These are phyloP conservation scores for Globisporangium splendens DNA, from an alignment of 352 stramenopile species.

Conservation along the genomic window DNA sequence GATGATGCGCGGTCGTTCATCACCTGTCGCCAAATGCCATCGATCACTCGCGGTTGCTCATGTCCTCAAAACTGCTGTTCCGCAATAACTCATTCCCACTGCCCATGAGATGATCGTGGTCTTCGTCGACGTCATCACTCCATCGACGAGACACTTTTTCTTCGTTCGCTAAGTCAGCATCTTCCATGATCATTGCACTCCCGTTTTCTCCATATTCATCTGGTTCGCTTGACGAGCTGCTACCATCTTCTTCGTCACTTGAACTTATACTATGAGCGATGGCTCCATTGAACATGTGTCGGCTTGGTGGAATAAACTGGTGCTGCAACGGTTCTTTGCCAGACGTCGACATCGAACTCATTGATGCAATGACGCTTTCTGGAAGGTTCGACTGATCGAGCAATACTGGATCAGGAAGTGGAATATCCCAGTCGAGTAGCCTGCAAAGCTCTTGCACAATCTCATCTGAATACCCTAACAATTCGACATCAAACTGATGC, in stretches of 20 bases:
- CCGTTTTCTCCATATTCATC: slow-evolving; percentile 26
- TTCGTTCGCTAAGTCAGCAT: slow-evolving; percentile 28
- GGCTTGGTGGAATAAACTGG: slow-evolving; percentile 64
- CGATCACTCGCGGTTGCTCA: slow-evolving; percentile 14
- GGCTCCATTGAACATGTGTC: slow-evolving; percentile 73
- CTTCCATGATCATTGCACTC: slow-evolving; percentile 30
- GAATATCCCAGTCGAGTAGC: slow-evolving; percentile 74
- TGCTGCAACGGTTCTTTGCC: slow-evolving; percentile 37
- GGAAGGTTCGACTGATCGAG: slow-evolving; percentile 61
- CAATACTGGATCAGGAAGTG: slow-evolving; percentile 60
- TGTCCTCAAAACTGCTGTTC: slow-evolving; percentile 57
- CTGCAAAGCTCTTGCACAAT: slow-evolving; percentile 81
- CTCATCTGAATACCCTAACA: slow-evolving; percentile 82
- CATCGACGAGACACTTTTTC: slow-evolving; percentile 22
- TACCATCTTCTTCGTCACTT: slow-evolving; percentile 50
- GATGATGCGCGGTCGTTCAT: slow-evolving; percentile 1
- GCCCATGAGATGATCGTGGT: slow-evolving; percentile 72
- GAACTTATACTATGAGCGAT: slow-evolving; percentile 61
- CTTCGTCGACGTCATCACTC: slow-evolving; percentile 38
- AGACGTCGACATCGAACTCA: slow-evolving; percentile 13
- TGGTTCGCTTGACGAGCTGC: slow-evolving; percentile 50
- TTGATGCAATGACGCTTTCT: slow-evolving; percentile 19
- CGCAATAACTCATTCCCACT: slow-evolving; percentile 71
- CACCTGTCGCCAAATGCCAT: background rate
- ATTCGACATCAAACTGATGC: slow-evolving; percentile 82